These are phyloP conservation scores for Pleurotus pulmonarius DNA, from an alignment of 768 basidiomycete species.

Conservation along the genomic window DNA sequence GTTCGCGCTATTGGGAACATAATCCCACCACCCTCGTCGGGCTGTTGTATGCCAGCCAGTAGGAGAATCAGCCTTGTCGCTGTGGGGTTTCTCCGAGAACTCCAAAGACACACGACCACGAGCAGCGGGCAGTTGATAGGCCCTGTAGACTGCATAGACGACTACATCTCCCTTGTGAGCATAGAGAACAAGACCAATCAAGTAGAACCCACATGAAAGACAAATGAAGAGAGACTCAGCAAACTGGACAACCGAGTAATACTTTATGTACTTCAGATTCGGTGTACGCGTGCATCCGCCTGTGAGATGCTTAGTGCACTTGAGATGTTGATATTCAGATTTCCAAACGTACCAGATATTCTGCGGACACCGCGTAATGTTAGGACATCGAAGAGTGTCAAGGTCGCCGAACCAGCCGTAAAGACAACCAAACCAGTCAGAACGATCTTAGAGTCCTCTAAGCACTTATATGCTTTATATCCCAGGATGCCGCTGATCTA, in stretches of 20 bases:
- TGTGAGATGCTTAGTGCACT: slow-evolving; percentile 13
- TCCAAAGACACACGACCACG: slow-evolving; percentile 54
- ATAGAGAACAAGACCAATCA: background rate
- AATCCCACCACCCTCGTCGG: slow-evolving; percentile 54
- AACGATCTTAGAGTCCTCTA: slow-evolving; percentile 56
- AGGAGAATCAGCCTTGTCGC: slow-evolving; percentile 23
- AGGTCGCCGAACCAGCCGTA: slow-evolving; percentile 34
- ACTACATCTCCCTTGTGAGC: slow-evolving; percentile 30
- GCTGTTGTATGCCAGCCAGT: slow-evolving; percentile 18
- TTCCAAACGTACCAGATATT: slow-evolving; percentile 38
- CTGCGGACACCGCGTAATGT: slow-evolving; percentile 35
- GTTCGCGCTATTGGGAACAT: slow-evolving; percentile 29
- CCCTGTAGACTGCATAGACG: slow-evolving; percentile 51
- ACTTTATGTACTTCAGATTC: slow-evolving; percentile 30
- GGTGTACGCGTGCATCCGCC: slow-evolving; percentile 43
- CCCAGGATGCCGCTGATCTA: slow-evolving; percentile 64
- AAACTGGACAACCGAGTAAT: slow-evolving; percentile 46
- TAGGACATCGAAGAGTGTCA: slow-evolving; percentile 40
- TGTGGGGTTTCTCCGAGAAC: slow-evolving; percentile 38
- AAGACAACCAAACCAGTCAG: slow-evolving; percentile 38
- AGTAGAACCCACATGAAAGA: slow-evolving; percentile 49
- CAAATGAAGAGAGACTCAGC: slow-evolving; percentile 56
- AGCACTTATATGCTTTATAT: slow-evolving; percentile 62
- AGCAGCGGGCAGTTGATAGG: slow-evolving; percentile 43
- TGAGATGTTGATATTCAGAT: no score